phyloP scores from a whole-genome alignment of 129 eudicot genomes.

The Artemisia annua region DNA sequence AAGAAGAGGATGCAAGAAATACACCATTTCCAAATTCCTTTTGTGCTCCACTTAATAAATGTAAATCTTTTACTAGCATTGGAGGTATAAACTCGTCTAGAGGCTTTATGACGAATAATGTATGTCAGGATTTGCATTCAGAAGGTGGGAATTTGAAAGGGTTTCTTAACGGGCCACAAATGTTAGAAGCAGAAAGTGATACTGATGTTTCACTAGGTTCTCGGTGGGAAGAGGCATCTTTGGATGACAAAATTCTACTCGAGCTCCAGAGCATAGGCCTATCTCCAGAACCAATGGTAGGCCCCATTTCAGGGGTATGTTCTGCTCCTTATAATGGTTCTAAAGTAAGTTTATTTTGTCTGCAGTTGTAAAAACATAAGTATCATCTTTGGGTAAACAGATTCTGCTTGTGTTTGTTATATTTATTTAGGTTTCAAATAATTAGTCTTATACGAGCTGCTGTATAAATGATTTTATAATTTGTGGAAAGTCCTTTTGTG shows the following conservation, averaged over 20 bases:
- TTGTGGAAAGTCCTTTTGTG: too few species aligned
- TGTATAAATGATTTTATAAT: too few species aligned
- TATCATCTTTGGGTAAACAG: too few species aligned
- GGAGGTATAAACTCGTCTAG: conserved; percentile 32
- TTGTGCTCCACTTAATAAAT: conserved; percentile 28
- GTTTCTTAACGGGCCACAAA: conserved; percentile 29
- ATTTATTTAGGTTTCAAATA: background rate
- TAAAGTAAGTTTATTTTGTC: too few species aligned
- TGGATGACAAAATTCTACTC: conserved; percentile 57
- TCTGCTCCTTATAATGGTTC: background rate
- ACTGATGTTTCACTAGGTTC: conserved; percentile 26
- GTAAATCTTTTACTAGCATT: conserved; percentile 39
- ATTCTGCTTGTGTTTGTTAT: background rate
- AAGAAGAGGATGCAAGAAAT: conserved; percentile 36
- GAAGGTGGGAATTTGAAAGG: conserved; percentile 38
- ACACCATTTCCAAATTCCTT: conserved; percentile 18
- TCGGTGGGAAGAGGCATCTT: conserved; percentile 47
- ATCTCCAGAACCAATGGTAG: conserved; percentile 69
- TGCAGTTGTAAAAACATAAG: too few species aligned
- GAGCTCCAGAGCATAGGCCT: conserved; percentile 81
- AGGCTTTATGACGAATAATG: conserved; percentile 28
- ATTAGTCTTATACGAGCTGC: too few species aligned
- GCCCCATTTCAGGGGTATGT: conserved; percentile 18
- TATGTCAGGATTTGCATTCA: conserved; percentile 37
- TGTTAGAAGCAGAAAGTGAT: conserved; percentile 20